These are phyloP conservation scores for Podaxis mareebaensis DNA, from an alignment of 768 basidiomycete species.

Conservation along the genomic window DNA sequence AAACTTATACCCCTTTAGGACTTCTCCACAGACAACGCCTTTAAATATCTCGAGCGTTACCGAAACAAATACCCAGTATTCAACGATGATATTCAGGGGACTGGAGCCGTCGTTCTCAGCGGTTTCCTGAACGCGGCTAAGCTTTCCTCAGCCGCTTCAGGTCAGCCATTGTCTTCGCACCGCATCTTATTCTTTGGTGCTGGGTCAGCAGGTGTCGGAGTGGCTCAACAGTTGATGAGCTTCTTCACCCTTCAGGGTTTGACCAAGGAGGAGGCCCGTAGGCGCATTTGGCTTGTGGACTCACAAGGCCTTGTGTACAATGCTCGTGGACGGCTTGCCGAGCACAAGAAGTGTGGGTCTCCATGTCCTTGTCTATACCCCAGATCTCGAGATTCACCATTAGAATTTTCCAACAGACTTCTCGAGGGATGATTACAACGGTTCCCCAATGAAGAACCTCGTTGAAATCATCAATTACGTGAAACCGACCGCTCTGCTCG, in stretches of 20 bases:
- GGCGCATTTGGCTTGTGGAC: slow-evolving; percentile 80
- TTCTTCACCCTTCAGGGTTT: slow-evolving; percentile 86
- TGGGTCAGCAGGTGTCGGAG: slow-evolving; percentile 90
- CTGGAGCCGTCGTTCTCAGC: slow-evolving; percentile 88
- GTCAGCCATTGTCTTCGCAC: slow-evolving; percentile 66
- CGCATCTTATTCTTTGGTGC: slow-evolving; percentile 92
- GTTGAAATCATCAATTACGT: slow-evolving; percentile 79
- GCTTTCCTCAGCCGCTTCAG: slow-evolving; percentile 71
- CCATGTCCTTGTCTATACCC: background rate
- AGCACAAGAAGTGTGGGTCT: slow-evolving; percentile 77
- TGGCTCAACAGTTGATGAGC: slow-evolving; percentile 84
- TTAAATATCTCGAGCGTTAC: slow-evolving; percentile 78
- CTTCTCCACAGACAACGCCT: slow-evolving; percentile 91
- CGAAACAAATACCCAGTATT: slow-evolving; percentile 76
- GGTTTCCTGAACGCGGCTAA: slow-evolving; percentile 89
- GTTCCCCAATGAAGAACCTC: slow-evolving; percentile 73
- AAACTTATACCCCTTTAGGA: slow-evolving; percentile 46
- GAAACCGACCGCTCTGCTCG: slow-evolving; percentile 86
- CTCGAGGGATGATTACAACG: slow-evolving; percentile 76
- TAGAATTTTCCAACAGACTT: slow-evolving; percentile 54
- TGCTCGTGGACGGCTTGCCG: slow-evolving; percentile 69
- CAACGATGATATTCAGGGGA: slow-evolving; percentile 92
- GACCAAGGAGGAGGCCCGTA: slow-evolving; percentile 72
- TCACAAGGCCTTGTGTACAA: slow-evolving; percentile 85
- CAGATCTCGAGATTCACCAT: slow-evolving; percentile 8